Evolutionary conservation across 2,329 filamentous ascomycete genomes (phyloP), one percentile per base, ranked within the genome.

Genomic region (Sporothrix inflata): DNA sequence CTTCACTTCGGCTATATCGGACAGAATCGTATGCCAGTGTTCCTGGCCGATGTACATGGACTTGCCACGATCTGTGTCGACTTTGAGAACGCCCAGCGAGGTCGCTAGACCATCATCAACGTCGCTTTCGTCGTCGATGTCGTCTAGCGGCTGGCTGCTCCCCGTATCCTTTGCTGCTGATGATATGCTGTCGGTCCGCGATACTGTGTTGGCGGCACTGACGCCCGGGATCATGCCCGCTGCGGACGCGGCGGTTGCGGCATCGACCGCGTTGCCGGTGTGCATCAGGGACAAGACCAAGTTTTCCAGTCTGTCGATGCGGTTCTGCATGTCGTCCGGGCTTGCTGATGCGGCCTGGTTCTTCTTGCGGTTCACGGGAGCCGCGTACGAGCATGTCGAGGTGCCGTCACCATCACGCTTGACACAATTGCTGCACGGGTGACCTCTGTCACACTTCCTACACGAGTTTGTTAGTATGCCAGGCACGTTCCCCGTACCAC

Each of bases 291-390:
- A 97, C 75, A 98, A 83, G 74, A 98, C 95, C 80, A 98, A 84
- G 77, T 93, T 92, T 86, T 98, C 95, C 76, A 98, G 86, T 77
- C 95, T 90, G 84, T 98, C 94, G 83, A 98, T 98, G 80, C 96
- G 92, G 79, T 97, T 97, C 84, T 98, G 95, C 95, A 98, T 98
- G 82, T 98, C 95, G 86, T 97, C 94, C 67, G 95, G 94, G 77
- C 82, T 89, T 71, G 86, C 83, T 77, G 86, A 82, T 73, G 80
- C 87, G 85, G 82, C 88, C 81, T 91, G 88, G 78, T 84, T 90
- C 86, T 93, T 97, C 82, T 93, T 96, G 77, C 93, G 88, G 69
- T 84, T 84, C 42, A 85, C 82, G 49, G 89, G 91, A 69, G 90
- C 87, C 63, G 94, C 94, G 84, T 98, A 98, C 76, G 91, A 92